phyloP scores from a whole-genome alignment of 2,329 filamentous ascomycete genomes.

The Ophiobolus disseminans region DNA sequence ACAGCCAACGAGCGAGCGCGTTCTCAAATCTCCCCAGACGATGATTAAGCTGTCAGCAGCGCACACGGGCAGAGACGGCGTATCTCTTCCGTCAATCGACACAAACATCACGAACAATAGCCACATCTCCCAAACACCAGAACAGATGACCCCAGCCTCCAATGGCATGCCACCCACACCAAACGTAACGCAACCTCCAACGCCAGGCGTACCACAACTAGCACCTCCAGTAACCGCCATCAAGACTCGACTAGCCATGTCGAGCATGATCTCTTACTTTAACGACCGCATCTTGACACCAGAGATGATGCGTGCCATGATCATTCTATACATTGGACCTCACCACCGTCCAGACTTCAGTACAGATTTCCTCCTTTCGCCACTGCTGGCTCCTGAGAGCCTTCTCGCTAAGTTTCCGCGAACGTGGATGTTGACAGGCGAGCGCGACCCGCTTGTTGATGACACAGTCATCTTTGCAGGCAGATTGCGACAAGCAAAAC shows the following conservation, averaged over 20 bases:
- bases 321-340: conserved; percentile 94
- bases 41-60: conserved; percentile 49
- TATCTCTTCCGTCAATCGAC: conserved; percentile 24
- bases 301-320: conserved; percentile 99
- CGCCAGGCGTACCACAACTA: conserved; percentile 31
- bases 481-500: conserved; percentile 79
- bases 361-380: conserved; percentile 88
- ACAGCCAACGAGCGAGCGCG: conserved; percentile 27
- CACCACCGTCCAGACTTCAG: conserved; percentile 92
- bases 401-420: conserved; percentile 89
- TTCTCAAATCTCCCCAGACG: conserved; percentile 43
- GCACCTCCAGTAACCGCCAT: conserved; percentile 59
- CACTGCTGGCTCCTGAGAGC: conserved; percentile 84
- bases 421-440: conserved; percentile 91
- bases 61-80: conserved; percentile 44
- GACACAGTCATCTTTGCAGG: conserved; percentile 97
- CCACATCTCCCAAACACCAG: conserved; percentile 30
- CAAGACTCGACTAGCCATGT: conserved; percentile 87
- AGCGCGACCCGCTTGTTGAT: conserved; percentile 93
- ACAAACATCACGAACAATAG: conserved; percentile 28
- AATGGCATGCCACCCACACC: conserved; percentile 28
- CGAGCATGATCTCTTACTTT: conserved; percentile 98
- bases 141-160: conserved; percentile 19
- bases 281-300: conserved; percentile 93
- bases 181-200: conserved; percentile 19